These are phyloP conservation scores for Hirsutella thompsonii DNA, from an alignment of 2,329 filamentous ascomycete genomes.

Conservation along the genomic window DNA sequence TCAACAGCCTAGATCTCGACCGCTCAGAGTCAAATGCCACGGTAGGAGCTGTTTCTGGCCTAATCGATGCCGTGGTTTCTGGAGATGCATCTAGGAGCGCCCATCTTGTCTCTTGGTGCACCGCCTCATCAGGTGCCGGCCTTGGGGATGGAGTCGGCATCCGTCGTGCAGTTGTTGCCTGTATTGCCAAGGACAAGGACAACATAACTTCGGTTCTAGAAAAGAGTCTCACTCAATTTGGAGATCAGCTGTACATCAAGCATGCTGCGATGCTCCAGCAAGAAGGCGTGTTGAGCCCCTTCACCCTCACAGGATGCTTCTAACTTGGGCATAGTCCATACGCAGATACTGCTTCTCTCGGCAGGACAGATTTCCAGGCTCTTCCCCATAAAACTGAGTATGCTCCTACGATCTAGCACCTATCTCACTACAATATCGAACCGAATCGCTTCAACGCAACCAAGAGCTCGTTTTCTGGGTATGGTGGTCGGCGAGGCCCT, in stretches of 20 bases:
- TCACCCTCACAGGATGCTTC: constrained; percentile 3
- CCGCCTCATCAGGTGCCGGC: constrained; percentile 49
- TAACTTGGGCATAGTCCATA: constrained; percentile 47
- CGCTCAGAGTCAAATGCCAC: constrained; percentile 16
- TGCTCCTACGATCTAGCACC: constrained; percentile 55
- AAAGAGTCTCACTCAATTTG: constrained; percentile 61
- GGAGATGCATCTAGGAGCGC: constrained; percentile 34
- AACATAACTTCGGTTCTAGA: constrained; percentile 46
- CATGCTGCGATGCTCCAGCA: constrained; percentile 79
- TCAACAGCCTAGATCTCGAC: constrained; percentile 22
- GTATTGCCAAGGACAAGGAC: constrained; percentile 37
- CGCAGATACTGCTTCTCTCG: constrained; percentile 64
- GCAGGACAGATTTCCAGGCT: constrained; percentile 63
- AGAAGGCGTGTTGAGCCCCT: constrained; percentile 46
- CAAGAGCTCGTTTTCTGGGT: constrained; percentile 66
- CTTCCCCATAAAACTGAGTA: constrained; percentile 51
- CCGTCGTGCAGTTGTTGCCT: constrained; percentile 51
- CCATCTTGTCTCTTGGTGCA: constrained; percentile 52
- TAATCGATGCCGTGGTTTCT: constrained; percentile 37
- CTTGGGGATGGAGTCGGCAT: constrained; percentile 51
- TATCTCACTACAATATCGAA: constrained; percentile 79
- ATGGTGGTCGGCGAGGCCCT: constrained; percentile 74
- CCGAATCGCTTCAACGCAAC: constrained; percentile 64
- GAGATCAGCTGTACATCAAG: constrained; percentile 75
- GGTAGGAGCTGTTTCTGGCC: constrained; percentile 44